Conservation (phyloP, 192 early-diverging fungal species). For the Backusella parvicylindrica region DNA sequence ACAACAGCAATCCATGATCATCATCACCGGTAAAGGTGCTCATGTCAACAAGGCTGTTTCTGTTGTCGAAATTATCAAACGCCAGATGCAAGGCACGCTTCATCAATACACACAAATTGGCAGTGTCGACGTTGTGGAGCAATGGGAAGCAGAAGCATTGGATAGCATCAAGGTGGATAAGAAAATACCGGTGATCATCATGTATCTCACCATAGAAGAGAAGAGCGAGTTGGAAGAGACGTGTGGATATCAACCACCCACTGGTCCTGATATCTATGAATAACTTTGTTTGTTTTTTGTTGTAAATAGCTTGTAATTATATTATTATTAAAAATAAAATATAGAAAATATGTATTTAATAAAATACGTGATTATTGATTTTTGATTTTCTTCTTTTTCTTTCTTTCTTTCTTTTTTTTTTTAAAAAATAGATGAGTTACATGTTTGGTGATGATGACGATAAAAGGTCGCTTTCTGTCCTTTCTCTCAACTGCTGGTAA, state of each 20-base stretch:
- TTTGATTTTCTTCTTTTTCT: neutral
- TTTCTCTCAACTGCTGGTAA: constrained; percentile 55
- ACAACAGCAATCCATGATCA: neutral
- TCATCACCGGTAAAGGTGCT: constrained; percentile 38
- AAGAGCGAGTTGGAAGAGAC: constrained; percentile 5
- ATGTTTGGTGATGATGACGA: neutral
- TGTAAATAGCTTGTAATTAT: neutral
- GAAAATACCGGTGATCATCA: constrained; percentile 21
- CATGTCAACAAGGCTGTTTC: constrained; percentile 62
- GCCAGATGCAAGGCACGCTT: constrained; percentile 44
- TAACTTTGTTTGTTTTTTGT: neutral
- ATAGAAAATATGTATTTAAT: too few relatives aligned
- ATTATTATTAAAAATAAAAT: neutral
- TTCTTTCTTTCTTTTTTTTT: too few relatives aligned
- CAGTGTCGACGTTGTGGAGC: constrained; percentile 18
- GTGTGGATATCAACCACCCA: constrained; percentile 26
- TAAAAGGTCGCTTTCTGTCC: constrained; percentile 26
- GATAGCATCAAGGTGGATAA: constrained; percentile 16
- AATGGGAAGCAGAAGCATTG: constrained; percentile 31
- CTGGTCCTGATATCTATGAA: constrained; percentile 18
- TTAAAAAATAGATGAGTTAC: neutral
- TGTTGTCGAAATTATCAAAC: constrained; percentile 64
- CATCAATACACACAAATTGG: constrained; percentile 57
- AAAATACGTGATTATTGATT: too few relatives aligned
- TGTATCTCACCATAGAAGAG: constrained; percentile 11